phyloP scores from a whole-genome alignment of 306 rosid species.

The Dalbergia cochinchinensis region DNA sequence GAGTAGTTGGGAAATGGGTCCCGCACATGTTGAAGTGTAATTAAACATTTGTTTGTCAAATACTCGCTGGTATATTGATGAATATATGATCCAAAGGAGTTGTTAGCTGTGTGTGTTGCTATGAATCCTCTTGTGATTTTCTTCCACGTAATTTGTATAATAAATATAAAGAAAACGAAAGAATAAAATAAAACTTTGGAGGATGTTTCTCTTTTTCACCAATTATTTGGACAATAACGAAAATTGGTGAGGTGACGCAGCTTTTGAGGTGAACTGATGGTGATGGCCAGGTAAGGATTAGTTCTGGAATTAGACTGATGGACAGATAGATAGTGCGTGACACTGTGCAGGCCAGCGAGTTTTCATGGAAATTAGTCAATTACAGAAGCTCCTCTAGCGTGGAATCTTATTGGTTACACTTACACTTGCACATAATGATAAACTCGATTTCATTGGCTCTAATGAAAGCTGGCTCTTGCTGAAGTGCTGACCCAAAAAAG shows the following conservation, averaged over 20 bases:
- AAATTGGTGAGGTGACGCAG: conserved; percentile 6
- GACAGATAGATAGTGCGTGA: background rate
- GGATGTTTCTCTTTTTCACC: background rate
- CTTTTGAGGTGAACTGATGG: conserved; percentile 31
- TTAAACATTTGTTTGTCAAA: background rate
- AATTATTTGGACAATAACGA: conserved; percentile 32
- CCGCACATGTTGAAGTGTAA: background rate
- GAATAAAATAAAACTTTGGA: background rate
- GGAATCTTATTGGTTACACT: background rate
- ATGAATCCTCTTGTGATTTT: background rate
- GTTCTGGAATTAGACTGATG: background rate
- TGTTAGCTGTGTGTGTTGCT: background rate
- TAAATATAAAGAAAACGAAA: background rate
- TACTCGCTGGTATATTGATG: background rate
- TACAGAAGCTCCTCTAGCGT: background rate
- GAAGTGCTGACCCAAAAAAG: background rate
- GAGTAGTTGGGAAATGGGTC: conserved; percentile 13
- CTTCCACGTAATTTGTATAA: conserved; percentile 5
- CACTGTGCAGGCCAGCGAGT: conserved; percentile 13
- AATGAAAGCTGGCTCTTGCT: conserved; percentile 9
- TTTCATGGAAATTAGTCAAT: background rate
- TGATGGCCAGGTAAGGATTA: background rate
- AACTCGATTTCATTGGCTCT: conserved; percentile 28
- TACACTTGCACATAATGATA: background rate
- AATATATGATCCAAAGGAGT: background rate